Percentiles rank a stretch among this genome's conserved stretches.
Conservation (phyloP, 306 rosid genomes). For the Sphenostylis stenocarpa region DNA sequence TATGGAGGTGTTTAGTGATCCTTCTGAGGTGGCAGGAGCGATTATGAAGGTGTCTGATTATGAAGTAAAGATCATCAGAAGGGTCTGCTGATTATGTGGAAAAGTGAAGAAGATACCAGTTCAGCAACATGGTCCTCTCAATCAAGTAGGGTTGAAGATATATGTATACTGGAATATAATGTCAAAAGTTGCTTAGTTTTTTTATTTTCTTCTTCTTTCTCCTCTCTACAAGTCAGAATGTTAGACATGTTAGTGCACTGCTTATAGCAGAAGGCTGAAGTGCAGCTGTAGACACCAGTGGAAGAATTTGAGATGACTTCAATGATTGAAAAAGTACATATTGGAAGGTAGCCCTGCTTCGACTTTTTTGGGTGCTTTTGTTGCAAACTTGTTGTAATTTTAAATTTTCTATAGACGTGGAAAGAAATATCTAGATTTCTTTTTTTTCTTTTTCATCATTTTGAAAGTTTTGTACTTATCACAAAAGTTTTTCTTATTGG, state of each 20-base stretch:
- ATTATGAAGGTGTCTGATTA: neutral
- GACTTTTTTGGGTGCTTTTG: neutral
- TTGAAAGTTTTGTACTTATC: neutral
- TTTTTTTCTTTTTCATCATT: neutral
- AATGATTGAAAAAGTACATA: neutral
- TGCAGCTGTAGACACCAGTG: neutral
- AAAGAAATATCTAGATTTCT: neutral
- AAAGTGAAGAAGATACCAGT: neutral
- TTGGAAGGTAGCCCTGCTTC: neutral
- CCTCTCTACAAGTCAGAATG: neutral
- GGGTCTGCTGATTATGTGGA: neutral
- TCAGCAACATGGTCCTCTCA: neutral
- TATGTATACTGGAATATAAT: neutral
- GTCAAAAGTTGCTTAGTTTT: neutral
- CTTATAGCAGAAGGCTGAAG: neutral
- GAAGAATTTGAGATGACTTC: neutral
- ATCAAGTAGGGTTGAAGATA: neutral
- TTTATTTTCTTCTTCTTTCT: neutral
- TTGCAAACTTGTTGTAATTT: neutral
- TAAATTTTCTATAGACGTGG: neutral
- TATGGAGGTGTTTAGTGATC: slow-evolving; percentile 60
- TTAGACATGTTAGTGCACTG: neutral
- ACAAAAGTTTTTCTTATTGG: neutral
- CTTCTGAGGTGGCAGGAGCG: slow-evolving; percentile 58
- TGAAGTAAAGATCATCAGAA: neutral